Evolutionary conservation across 345 rosid species (phyloP).

Genomic region (Salix dunnii): DNA sequence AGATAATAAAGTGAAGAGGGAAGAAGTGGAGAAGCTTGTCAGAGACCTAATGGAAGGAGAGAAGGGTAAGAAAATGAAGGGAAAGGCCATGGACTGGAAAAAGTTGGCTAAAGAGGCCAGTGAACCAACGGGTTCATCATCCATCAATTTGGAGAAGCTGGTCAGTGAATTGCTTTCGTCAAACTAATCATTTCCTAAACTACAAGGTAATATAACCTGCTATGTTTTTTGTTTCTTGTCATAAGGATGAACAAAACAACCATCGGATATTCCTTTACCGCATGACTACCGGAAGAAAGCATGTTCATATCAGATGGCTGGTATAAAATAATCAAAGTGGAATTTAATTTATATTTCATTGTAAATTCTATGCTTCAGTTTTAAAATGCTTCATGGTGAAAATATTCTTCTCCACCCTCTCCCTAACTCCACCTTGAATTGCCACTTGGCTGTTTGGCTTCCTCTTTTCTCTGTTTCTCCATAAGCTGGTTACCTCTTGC

Average conservation of each 20-base stretch:
- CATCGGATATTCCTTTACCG: background rate
- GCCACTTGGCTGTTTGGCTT: constrained; percentile 84
- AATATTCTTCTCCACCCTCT: constrained; percentile 81
- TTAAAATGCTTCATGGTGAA: background rate
- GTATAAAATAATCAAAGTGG: too few relatives aligned
- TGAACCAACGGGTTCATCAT: background rate
- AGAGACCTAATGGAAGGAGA: background rate
- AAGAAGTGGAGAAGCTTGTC: background rate
- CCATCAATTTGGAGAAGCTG: background rate
- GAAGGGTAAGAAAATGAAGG: background rate
- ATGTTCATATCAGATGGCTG: background rate
- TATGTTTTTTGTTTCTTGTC: background rate
- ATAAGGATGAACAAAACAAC: too few relatives aligned
- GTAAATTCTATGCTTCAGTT: background rate
- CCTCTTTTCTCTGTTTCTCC: constrained; percentile 87
- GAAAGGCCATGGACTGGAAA: background rate
- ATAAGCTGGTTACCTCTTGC: constrained; percentile 85
- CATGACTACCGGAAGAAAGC: background rate
- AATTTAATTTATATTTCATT: too few relatives aligned
- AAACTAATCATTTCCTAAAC: background rate
- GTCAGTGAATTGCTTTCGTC: background rate
- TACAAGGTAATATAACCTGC: background rate
- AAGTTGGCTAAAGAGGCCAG: background rate
- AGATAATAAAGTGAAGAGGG: background rate
- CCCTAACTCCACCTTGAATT: constrained; percentile 92